Evolutionary conservation across 169 alveolate genomes (phyloP).

Genomic region (Cardiosporidium cionae): DNA sequence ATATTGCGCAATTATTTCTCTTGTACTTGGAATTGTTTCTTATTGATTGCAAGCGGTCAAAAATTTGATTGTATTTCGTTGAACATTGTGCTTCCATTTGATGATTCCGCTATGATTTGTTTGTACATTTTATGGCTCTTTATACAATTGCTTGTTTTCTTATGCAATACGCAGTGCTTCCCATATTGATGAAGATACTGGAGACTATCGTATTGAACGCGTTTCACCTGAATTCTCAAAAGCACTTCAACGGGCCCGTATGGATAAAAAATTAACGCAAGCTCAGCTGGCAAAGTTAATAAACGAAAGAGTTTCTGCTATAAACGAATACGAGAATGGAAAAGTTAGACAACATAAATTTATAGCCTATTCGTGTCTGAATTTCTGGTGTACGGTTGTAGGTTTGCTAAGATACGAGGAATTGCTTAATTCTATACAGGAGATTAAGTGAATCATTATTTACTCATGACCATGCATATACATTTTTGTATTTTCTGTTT

Average conservation of each 20-base stretch:
- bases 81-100: too few species aligned
- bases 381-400: too few species aligned
- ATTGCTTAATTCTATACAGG: background rate
- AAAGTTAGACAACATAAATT: background rate
- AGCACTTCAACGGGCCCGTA: slow-evolving; percentile 45
- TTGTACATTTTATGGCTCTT: too few species aligned
- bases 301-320: slow-evolving; percentile 47
- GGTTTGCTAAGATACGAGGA: background rate
- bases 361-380: background rate
- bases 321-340: slow-evolving; percentile 45
- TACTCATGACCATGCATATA: background rate
- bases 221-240: slow-evolving; percentile 46
- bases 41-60: too few species aligned
- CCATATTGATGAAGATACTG: slow-evolving; percentile 44
- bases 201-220: slow-evolving; percentile 38
- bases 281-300: slow-evolving; percentile 48
- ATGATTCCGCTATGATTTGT: too few species aligned
- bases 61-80: too few species aligned
- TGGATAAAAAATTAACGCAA: slow-evolving; percentile 42
- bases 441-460: background rate
- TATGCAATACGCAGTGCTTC: too few species aligned
- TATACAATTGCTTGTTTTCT: too few species aligned
- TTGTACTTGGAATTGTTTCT: too few species aligned
- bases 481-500: background rate
- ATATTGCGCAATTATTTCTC: too few species aligned